Evolutionary conservation across 1,284 basidiomycete species (phyloP), one percentile per base, ranked within the genome.

Genomic region (Ganoderma meredithae): DNA sequence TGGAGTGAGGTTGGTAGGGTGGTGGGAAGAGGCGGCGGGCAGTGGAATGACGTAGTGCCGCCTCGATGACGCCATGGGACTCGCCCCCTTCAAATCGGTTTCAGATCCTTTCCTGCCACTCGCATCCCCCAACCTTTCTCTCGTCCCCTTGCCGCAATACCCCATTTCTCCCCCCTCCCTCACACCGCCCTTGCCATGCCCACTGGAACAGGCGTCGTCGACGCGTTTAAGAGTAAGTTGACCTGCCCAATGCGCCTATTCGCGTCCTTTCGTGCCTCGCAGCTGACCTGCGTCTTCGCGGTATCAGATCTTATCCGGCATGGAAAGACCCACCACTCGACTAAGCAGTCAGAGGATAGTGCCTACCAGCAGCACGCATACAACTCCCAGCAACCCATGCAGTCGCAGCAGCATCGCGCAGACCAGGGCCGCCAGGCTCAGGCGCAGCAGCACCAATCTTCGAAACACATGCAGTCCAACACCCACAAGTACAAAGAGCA

Each of bases 241-340:
- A 53, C 36, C 63, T 40, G 62, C 60, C 27, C 56, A 55, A 17
- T 65, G 44, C 58, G 39, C 60, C 44, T 40, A 49, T 63, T 64
- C 60, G 33, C 39, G 27, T 60, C 55, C 66, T 36, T 63, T 64
- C 60, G 33, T 41, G 27, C 61, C 55, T 67, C 36, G 56, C 52
- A 66, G 59, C 65, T 71, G 67, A 71, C 63, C 39, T 12, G 56
- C 40, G 47, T 39, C 52, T n/a, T 59, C 67, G 25, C 39, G 36
- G 40, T 60, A 63, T 64, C 68, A 66, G 95, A 95, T 83, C 91
- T 97, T 76, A 93, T 96, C 70, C 88, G 95, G 74, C 92, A 95
- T 81, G 92, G 92, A 77, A 93, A 92, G 81, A 87, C 92, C 76
- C 89, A 92, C 71, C 79, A 84, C 70, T 80, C 80, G 2, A 31